A percentile compares a stretch with the other conserved stretches of the same genome.
These are phyloP conservation scores for Candida chilensis DNA, from an alignment of 805 yeast genomes.

Conservation along the genomic window DNA sequence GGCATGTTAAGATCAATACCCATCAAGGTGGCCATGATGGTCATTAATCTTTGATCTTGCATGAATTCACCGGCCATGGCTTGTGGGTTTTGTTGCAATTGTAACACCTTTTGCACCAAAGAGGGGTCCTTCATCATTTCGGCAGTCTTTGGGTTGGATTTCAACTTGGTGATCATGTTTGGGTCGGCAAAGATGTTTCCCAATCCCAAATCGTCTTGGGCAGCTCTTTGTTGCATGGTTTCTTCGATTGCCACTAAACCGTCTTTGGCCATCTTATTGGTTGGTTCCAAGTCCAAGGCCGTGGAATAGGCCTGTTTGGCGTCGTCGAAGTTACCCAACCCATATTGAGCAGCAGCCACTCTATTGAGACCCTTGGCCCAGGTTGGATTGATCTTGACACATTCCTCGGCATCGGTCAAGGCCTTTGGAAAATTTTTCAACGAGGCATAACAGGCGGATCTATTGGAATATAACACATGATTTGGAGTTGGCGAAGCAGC, in stretches of 20 bases:
- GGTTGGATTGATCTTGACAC: constrained; percentile 68
- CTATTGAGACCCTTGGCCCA: constrained; percentile 97
- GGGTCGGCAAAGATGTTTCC: constrained; percentile 78
- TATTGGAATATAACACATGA: constrained; percentile 87
- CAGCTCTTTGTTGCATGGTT: constrained; percentile 42
- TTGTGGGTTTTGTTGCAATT: constrained; percentile 64
- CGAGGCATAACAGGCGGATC: constrained; percentile 89
- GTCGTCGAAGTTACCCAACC: constrained; percentile 71
- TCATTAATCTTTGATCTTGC: constrained; percentile 81
- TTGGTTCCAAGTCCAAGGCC: constrained; percentile 73
- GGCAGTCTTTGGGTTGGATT: constrained; percentile 78
- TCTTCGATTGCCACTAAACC: constrained; percentile 68
- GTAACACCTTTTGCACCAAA: constrained; percentile 59
- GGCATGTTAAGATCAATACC: constrained; percentile 65
- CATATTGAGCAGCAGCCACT: constrained; percentile 87
- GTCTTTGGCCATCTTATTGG: constrained; percentile 78
- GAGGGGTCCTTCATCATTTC: constrained; percentile 83
- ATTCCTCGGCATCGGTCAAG: constrained; percentile 74
- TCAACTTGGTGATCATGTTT: constrained; percentile 62
- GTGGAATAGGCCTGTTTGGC: constrained; percentile 66
- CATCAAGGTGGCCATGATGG: constrained; percentile 74
- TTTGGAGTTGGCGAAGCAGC: constrained; percentile 75
- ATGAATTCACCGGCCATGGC: constrained; percentile 62
- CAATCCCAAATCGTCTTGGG: constrained; percentile 57
- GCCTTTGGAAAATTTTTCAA: constrained; percentile 67